These are phyloP conservation scores for Phtheirospermum japonicum DNA, from an alignment of 257 asterid genomes.

Conservation along the genomic window DNA sequence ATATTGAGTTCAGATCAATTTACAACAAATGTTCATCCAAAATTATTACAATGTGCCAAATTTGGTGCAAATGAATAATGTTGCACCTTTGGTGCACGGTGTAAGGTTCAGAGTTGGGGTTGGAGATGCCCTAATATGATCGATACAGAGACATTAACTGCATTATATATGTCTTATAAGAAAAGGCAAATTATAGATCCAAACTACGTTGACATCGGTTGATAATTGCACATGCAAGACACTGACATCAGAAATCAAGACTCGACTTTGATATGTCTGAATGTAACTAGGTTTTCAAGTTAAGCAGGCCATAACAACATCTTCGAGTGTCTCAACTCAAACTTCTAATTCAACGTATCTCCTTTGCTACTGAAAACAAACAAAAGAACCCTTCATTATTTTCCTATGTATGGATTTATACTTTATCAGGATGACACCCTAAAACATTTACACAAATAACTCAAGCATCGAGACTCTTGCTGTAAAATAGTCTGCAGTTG, in stretches of 20 bases:
- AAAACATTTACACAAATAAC: neutral
- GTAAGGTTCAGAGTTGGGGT: neutral
- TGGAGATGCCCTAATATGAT: neutral
- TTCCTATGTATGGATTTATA: conserved; percentile 7
- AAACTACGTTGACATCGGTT: neutral
- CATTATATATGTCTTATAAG: neutral
- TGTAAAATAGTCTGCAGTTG: conserved; percentile 9
- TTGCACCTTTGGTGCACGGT: neutral
- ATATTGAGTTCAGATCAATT: too few species aligned
- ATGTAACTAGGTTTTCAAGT: neutral
- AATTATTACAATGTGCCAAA: neutral
- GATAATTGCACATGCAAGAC: conserved; percentile 16
- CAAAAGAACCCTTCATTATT: conserved; percentile 15
- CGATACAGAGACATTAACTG: neutral
- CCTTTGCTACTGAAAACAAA: conserved; percentile 2
- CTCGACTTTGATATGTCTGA: neutral
- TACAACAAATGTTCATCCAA: neutral
- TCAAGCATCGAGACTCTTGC: neutral
- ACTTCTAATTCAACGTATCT: conserved; percentile 5
- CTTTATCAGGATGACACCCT: conserved; percentile 4
- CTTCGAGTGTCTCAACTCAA: conserved; percentile 12
- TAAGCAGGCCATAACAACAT: conserved; percentile 15
- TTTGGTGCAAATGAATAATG: neutral
- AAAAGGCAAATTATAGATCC: conserved; percentile 7
- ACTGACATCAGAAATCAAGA: neutral